Evolutionary conservation across 352 stramenopile species (phyloP).

Genomic region (Globisporangium abappressorium): DNA sequence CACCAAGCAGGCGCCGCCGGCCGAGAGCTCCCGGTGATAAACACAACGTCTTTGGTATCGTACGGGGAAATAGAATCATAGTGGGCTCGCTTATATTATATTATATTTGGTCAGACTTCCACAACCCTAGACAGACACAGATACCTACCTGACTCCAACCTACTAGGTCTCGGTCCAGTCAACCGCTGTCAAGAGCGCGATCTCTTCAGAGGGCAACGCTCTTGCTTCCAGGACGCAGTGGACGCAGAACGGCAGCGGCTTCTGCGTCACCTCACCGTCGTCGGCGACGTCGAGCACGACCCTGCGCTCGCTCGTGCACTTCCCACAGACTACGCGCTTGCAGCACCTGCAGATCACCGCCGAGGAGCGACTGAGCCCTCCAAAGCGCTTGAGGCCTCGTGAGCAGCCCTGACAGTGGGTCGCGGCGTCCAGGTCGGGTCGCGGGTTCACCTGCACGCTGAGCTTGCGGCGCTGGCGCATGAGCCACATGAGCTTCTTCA

Average conservation of each 20-base stretch:
- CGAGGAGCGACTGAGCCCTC: conserved; percentile 12
- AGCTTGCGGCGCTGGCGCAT: conserved; percentile 27
- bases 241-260: conserved; percentile 9
- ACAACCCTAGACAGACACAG: neutral
- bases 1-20: conserved; percentile 18
- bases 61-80: neutral
- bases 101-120: neutral
- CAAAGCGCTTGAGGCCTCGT: neutral
- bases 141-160: neutral
- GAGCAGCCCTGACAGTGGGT: neutral
- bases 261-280: conserved; percentile 14
- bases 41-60: neutral
- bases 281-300: conserved; percentile 24
- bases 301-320: conserved; percentile 22
- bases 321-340: conserved; percentile 21
- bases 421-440: neutral
- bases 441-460: conserved; percentile 9
- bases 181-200: neutral
- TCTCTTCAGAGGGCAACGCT: neutral
- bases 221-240: conserved; percentile 9
- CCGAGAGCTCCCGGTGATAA: conserved; percentile 9
- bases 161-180: neutral
- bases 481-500: conserved; percentile 37
- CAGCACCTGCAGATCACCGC: conserved; percentile 16
- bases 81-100: neutral